Evolutionary conservation across 257 asterid species (phyloP).

Genomic region (Paulownia fortunei): DNA sequence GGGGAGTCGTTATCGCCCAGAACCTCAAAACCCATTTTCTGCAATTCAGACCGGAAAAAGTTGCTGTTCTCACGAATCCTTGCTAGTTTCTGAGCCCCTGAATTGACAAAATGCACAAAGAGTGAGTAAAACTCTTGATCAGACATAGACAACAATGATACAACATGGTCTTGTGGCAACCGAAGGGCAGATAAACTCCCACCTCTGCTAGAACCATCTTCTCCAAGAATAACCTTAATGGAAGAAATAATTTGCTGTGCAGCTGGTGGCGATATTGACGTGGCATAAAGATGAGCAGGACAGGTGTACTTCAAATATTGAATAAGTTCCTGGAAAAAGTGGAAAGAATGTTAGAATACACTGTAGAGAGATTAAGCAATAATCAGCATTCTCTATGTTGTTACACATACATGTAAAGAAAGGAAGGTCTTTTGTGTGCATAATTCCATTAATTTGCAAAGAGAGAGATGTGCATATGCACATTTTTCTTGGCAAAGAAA

Average conservation of each 20-base stretch:
- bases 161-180: not conserved
- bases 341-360: not conserved
- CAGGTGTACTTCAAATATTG: slow-evolving; percentile 64
- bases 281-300: slow-evolving; percentile 86
- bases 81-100: slow-evolving; percentile 79
- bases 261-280: slow-evolving; percentile 79
- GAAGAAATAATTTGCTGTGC: slow-evolving; percentile 80
- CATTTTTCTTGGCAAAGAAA: not conserved
- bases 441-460: not conserved
- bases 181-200: slow-evolving; percentile 11
- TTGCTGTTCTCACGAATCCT: slow-evolving; percentile 75
- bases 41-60: slow-evolving; percentile 71
- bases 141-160: not conserved
- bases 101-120: slow-evolving; percentile 13
- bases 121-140: not conserved
- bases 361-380: not conserved
- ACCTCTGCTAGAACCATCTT: slow-evolving; percentile 40
- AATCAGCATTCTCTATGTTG: not conserved
- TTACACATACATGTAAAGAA: not conserved
- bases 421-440: not conserved
- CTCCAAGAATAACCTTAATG: slow-evolving; percentile 25
- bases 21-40: slow-evolving; percentile 85
- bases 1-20: slow-evolving; percentile 44
- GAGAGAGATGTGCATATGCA: not conserved
- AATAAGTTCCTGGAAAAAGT: slow-evolving; percentile 61